Evolutionary conservation across 306 rosid species (phyloP).

Genomic region (Casuarina cunninghamiana): DNA sequence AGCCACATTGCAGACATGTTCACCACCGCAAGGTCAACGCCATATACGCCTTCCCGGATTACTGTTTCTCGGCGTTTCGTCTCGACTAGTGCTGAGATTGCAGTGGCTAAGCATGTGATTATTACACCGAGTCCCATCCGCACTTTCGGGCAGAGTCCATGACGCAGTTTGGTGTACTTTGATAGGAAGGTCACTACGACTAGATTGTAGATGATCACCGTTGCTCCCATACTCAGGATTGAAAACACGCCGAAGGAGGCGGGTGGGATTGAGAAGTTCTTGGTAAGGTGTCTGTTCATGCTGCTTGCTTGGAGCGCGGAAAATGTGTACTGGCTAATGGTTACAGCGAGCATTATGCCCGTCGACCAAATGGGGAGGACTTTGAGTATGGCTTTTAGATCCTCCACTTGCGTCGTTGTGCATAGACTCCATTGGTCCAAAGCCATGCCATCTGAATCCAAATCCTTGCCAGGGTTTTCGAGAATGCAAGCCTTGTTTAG

Average conservation of each 20-base stretch:
- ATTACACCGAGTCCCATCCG: constrained; percentile 63
- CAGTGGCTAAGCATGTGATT: constrained; percentile 43
- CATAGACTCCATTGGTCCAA: constrained; percentile 59
- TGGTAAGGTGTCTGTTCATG: constrained; percentile 53
- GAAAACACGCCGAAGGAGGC: constrained; percentile 49
- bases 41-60: constrained; percentile 41
- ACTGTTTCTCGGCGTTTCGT: constrained; percentile 48
- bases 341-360: constrained; percentile 37
- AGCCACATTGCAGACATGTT: constrained; percentile 82
- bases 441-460: constrained; percentile 50
- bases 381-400: constrained; percentile 63
- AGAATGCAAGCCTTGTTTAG: constrained; percentile 82
- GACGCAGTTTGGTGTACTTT: constrained; percentile 33
- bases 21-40: constrained; percentile 33
- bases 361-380: constrained; percentile 83
- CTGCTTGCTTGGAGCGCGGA: constrained; percentile 54
- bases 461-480: constrained; percentile 42
- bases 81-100: constrained; percentile 56
- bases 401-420: constrained; percentile 79
- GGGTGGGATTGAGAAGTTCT: constrained; percentile 44
- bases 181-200: constrained; percentile 46
- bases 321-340: constrained; percentile 44
- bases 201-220: constrained; percentile 59
- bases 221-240: constrained; percentile 52
- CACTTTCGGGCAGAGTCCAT: constrained; percentile 40